Base-by-base conservation (phyloP, 2,329 filamentous ascomycete species). In the Scedosporium minutisporum region DNA sequence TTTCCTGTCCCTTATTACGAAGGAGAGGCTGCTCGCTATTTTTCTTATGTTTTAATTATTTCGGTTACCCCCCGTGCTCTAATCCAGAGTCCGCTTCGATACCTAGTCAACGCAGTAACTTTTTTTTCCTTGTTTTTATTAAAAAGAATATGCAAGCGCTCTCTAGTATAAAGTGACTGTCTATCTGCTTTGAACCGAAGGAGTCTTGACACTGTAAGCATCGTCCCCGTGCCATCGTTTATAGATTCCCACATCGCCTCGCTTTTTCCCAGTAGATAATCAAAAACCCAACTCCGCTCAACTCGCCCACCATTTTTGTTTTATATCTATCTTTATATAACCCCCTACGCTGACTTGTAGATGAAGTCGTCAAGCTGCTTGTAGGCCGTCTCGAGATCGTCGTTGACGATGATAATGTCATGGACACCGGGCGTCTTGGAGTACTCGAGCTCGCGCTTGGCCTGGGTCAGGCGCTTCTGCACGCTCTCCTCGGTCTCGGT, bases 401-500 rank as follows among this genome's bases (percentile, higher is more conserved):
- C 73, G 64, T 77, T 76, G 63, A 75, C 69, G 6, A 76, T 72
- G 51, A 73, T 71, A 62, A 70, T 69, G 66, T 76, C 73, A 63
- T 75, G 73, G 3, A 72, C 84, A 18, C 87, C 88, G 0, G 84
- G 83, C 2, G 82, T 83, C 74, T 87, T 82, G 51, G 88, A 80
- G 71, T 84, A 95, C 65, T 87, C 88, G 65, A 96, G 80, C 78
- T 96, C 91, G 58, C 84, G 80, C 73, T 82, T 81, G 2, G 91
- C 91, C 74, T 91, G 90, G 12, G 78, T 75, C 62, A 96, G 76
- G 59, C 91, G 80, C 74, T 88, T 87, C 70, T 81, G 77, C 62
- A 96, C 79, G 58, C 81, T 85, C 60, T 87, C 87, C 74, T 93
- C 90, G 60, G 80, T 84, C 74, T 95, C 91, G n/a, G 90, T 93